A percentile compares a stretch with the other conserved stretches of the same genome.
Conservation (phyloP, 2,329 filamentous ascomycete species). For the Colletotrichum musicola region DNA sequence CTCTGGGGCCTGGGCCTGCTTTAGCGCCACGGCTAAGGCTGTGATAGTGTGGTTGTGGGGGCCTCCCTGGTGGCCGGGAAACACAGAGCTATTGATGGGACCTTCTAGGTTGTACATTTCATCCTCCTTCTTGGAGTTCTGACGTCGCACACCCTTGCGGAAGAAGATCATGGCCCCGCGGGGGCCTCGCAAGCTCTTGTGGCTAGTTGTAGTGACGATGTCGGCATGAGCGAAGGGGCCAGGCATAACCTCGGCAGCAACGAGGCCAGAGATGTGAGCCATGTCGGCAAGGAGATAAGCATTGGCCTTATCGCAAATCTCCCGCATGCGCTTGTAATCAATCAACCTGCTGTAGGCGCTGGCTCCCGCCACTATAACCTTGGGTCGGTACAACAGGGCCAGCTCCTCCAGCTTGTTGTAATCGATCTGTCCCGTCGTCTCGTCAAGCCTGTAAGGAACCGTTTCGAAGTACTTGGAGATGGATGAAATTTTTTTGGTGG, state of each 20-base stretch:
- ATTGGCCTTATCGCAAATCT: slow-evolving; percentile 90
- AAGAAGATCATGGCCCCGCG: slow-evolving; percentile 99
- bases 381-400: slow-evolving; percentile 90
- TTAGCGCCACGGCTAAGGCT: slow-evolving; percentile 91
- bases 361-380: slow-evolving; percentile 94
- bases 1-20: slow-evolving; percentile 89
- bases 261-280: slow-evolving; percentile 95
- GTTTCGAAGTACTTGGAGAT: slow-evolving; percentile 99
- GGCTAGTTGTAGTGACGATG: slow-evolving; percentile 96
- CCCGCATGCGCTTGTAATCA: slow-evolving; percentile 92
- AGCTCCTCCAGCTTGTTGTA: slow-evolving; percentile 92
- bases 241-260: slow-evolving; percentile 91
- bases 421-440: slow-evolving; percentile 92
- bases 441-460: slow-evolving; percentile 91
- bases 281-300: slow-evolving; percentile 96
- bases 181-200: slow-evolving; percentile 96
- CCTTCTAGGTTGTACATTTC: slow-evolving; percentile 90
- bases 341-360: slow-evolving; percentile 97
- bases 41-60: slow-evolving; percentile 99
- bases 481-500: slow-evolving; percentile 94
- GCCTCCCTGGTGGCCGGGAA: slow-evolving; percentile 97
- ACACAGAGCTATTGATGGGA: slow-evolving; percentile 96
- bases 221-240: slow-evolving; percentile 91
- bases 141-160: slow-evolving; percentile 88
- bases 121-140: slow-evolving; percentile 87